Evolutionary conservation across 768 basidiomycete genomes (phyloP), one percentile per base, ranked within the genome.

Genomic region (Leccinum broughii): DNA sequence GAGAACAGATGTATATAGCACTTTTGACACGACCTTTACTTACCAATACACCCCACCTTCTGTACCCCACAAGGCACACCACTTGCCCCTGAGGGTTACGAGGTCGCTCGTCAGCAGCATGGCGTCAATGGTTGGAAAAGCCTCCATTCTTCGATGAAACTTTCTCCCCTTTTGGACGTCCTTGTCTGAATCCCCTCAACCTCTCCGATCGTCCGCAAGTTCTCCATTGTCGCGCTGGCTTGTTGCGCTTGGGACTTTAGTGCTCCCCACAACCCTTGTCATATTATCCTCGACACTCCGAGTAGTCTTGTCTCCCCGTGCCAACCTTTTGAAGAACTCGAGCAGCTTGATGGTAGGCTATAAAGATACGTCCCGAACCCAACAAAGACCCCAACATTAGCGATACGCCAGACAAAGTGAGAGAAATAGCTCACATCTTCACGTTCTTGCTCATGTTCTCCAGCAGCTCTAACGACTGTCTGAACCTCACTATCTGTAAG

Each of bases 261-360:
- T 24, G 24, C 24, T n/a, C 6, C 70, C 66, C 0, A 44, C 71
- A 2, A 62, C 7, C 63, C 46, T 66, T 8, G 55, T 55, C 4
- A 17, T 4, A 15, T 7, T 32, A 2, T n/a, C 5, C 2, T 44
- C 58, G 0, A 6, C 2, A 0, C 9, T 15, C 30, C 60, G 60
- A 3, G 35, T 24, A 2, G 56, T 58, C 9, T 62, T 11, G 46
- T 76, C 70, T 9, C 61, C 63, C 0, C 34, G 49, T 4, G 69
- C 56, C 57, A 72, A 56, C 28, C 6, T 35, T 8, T 71, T 73
- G 66, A 75, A 74, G 58, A 73, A 77, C 44, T 71, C 69, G 20
- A 77, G 61, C 1, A 77, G 50, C 57, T 77, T 75, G 55, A 74
- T 66, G 1, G 67, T 75, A 26, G 76, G 77, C 75, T 77, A 4